These are phyloP conservation scores for Solanum neorickii DNA, from an alignment of 257 asterid species.

Conservation along the genomic window DNA sequence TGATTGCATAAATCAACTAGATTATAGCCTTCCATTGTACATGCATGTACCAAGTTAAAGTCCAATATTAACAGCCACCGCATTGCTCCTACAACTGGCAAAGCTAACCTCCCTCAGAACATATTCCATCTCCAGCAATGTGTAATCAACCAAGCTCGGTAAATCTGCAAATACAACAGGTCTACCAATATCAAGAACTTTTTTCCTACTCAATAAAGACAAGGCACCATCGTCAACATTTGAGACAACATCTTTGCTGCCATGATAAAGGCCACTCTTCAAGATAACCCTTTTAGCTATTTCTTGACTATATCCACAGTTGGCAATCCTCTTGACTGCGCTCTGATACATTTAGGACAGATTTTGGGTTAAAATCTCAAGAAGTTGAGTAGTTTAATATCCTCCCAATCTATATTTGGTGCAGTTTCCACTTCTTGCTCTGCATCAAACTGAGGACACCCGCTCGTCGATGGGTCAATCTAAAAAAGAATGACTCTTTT, in stretches of 20 bases:
- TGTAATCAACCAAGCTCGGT: constrained; percentile 43
- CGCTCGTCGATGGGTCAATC: constrained; percentile 19
- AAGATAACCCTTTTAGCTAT: constrained; percentile 59
- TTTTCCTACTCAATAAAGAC: constrained; percentile 32
- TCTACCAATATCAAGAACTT: constrained; percentile 18
- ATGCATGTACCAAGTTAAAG: constrained; percentile 54
- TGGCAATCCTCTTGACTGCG: constrained; percentile 50
- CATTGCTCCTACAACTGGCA: constrained; percentile 57
- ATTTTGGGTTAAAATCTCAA: constrained; percentile 31
- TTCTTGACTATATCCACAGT: constrained; percentile 45
- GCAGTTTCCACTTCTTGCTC: constrained; percentile 19
- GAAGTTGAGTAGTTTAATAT: constrained; percentile 39
- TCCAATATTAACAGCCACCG: constrained; percentile 64
- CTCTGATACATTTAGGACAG: constrained; percentile 27
- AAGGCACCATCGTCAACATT: constrained; percentile 62
- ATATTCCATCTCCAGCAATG: constrained; percentile 64
- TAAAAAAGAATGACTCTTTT: constrained; percentile 8
- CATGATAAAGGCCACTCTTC: constrained; percentile 46
- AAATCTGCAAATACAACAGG: constrained; percentile 33
- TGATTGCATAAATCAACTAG: constrained; percentile 10
- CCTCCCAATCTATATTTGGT: constrained; percentile 48
- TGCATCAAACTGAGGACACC: constrained; percentile 5
- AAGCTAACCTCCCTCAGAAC: constrained; percentile 49
- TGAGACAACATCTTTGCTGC: constrained; percentile 45
- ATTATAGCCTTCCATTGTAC: constrained; percentile 25